Base-by-base conservation (phyloP, 2,329 filamentous ascomycete species). In the Ophiostoma populinum region DNA sequence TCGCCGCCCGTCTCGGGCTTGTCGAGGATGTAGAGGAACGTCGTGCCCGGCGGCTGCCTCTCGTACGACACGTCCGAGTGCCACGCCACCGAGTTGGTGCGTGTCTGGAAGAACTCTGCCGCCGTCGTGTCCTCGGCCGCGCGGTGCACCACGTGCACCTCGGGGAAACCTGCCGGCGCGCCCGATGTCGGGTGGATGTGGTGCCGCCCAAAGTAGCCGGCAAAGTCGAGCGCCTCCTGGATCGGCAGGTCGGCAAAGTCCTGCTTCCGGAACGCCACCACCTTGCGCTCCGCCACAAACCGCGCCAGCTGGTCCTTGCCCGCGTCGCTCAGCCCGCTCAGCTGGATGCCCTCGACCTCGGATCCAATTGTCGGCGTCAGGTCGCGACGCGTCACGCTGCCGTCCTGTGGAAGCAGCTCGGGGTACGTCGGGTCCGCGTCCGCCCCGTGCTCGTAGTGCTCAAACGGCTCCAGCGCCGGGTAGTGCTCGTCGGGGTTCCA, bases 11-110 rank as follows among this genome's bases (percentile, higher is more conserved):
- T 75, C 25, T 70, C 63, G 1, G 85, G 85, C 29, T 70, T 75
- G 50, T 93, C 83, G n/a, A 94, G 67, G 33, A 85, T 65, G 51
- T 92, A 92, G 24, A 93, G 56, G 56, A 93, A 92, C 0, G 86
- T 92, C 0, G 83, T 93, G 20, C 83, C 82, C 0, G 38, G 38
- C 12, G 38, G 34, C 38, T 39, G 38, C 25, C 15, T 30, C 34
- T 39, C 38, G 34, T 39, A 39, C 30, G 38, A 39, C 17, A 39
- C 38, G 26, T 39, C 38, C 30, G 38, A 39, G 34, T 39, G 38
- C 38, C 38, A 39, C 5, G 81, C 81, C 2, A 92, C 74, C 1
- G 76, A 80, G 55, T 76, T 87, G 4, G 80, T 86, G 16, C 79
- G 68, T 31, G 70, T 69, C 39, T 49, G 59, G 37, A 81, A 73